Base-by-base conservation (phyloP, 768 basidiomycete genomes). In the Tricholomella constricta region DNA sequence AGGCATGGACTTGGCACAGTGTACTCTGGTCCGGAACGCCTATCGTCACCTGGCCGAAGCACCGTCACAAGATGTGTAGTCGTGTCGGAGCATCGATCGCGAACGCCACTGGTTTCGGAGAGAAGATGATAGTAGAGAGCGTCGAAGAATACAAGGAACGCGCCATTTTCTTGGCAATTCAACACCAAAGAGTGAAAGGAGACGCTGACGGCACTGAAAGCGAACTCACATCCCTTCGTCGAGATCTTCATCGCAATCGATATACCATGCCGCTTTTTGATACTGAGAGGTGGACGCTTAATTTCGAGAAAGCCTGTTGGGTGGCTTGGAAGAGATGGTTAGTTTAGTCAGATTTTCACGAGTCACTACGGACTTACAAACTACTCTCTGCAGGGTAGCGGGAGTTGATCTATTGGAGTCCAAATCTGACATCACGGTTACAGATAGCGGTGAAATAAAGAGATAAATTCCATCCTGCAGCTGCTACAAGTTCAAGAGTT, bases 261-360 rank as follows among this genome's bases (percentile, higher is more conserved):
- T 26, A 48, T 19, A 48, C 36, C n/a, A 48, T 48, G 48, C 48
- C 48, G 4, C 48, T 48, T 38, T 48, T 48, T 20, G 48, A 48
- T 19, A 48, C 48, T 25, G 27, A 29, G 40, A 12, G 27, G 15
- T 51, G 49, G 49, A 51, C 49, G 41, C 42, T 20, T 15, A 41
- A 51, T 26, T 51, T 51, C 11, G 49, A 51, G 41, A 51, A 51
- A 22, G 40, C 31, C 17, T 51, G 40, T n/a, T 51, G 49, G 38
- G 40, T 32, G 22, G 27, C 29, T 22, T 51, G 49, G 49, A 22
- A 42, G 29, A 34, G 31, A 51, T 51, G 41, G 42, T 36, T 12
- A 26, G 20, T 20, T 22, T 22, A 3, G 14, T 35, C 25, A 17
- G 9, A 10, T 6, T 20, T 7, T 49, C 26, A 26, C 2, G n/a